Evolutionary conservation across 495 filamentous ascomycete species (phyloP), one percentile per base, ranked within the genome.

Genomic region (Hyaloscypha finlandica): DNA sequence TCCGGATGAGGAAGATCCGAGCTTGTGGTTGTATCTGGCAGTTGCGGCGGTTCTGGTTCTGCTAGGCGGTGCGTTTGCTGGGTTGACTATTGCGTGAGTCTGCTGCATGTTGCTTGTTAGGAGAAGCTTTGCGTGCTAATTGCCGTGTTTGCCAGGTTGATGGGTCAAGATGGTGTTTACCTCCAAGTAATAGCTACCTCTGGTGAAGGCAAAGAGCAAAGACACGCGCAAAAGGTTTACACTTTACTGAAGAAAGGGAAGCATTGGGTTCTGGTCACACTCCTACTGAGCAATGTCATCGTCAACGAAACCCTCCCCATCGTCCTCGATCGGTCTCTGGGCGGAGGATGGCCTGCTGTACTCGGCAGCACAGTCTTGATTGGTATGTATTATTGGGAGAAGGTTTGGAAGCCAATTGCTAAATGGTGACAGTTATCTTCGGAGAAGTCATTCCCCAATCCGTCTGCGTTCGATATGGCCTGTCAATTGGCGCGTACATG

Each of bases 241-340:
- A 85, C 86, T 31, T 81, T 99, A 19, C 77, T 99, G 55, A 88
- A 94, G 65, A 88, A 85, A 56, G 96, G 95, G 52, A 99, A 99
- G 73, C 95, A 99, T 77, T 99, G 95, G 95, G 95, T 99, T n/a
- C 81, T 99, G 62, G 95, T 99, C 37, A 99, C 95, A 14, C 81
- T 99, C 35, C 85, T 99, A 4, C 80, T 99, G 59, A 91, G 92
- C 71, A 99, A 99, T 78, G 95, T 98, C 73, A 97, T 99, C 72
- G 97, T 96, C 59, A 99, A 99, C 77, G 95, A 98, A 79, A 95
- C 95, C 0, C 85, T 99, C 8, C 95, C 95, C 30, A 96, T 99
- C 60, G 91, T 98, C 25, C 85, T 99, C 19, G 95, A 99, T 78
- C 85, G 96, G 37, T 94, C 92, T 63, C 85, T 99, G 20, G 95